Conservation (phyloP, 2,329 filamentous ascomycete genomes). For the Aspergillus flavus region DNA sequence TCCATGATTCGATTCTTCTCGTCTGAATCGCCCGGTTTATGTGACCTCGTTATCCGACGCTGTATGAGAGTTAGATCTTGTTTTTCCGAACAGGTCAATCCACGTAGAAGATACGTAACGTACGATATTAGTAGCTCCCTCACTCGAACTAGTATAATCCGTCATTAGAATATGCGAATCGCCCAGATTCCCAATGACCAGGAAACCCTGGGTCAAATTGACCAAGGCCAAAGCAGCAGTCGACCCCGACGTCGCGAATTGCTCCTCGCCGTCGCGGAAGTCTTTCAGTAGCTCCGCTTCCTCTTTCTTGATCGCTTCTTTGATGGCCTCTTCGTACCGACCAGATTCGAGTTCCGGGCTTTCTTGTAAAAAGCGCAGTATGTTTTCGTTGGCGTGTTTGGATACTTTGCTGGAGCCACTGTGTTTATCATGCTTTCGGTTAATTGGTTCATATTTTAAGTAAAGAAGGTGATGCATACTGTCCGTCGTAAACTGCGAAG, state of each 20-base stretch:
- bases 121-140: not conserved
- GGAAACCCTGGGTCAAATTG: slow-evolving; percentile 6
- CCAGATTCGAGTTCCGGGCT: not conserved
- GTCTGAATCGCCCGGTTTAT: slow-evolving; percentile 4
- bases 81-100: not conserved
- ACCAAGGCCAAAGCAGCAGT: slow-evolving; percentile 8
- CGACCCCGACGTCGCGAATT: slow-evolving; percentile 9
- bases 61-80: not conserved
- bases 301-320: slow-evolving; percentile 4
- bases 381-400: slow-evolving; percentile 3
- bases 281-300: slow-evolving; percentile 5
- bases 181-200: slow-evolving; percentile 14
- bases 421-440: not conserved
- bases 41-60: slow-evolving; percentile 7
- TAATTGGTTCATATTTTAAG: not conserved
- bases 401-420: slow-evolving; percentile 11
- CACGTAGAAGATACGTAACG: not conserved
- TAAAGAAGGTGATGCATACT: slow-evolving; percentile 1
- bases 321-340: slow-evolving; percentile 9
- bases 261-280: slow-evolving; percentile 7
- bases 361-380: not conserved
- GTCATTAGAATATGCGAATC: slow-evolving; percentile 13
- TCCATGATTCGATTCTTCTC: slow-evolving; percentile 13
- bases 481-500: slow-evolving; percentile 15
- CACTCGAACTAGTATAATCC: not conserved